Evolutionary conservation across 164 flowering plant species (phyloP), one percentile per base, ranked within the genome.

Genomic region (Magnolia changhungtana): DNA sequence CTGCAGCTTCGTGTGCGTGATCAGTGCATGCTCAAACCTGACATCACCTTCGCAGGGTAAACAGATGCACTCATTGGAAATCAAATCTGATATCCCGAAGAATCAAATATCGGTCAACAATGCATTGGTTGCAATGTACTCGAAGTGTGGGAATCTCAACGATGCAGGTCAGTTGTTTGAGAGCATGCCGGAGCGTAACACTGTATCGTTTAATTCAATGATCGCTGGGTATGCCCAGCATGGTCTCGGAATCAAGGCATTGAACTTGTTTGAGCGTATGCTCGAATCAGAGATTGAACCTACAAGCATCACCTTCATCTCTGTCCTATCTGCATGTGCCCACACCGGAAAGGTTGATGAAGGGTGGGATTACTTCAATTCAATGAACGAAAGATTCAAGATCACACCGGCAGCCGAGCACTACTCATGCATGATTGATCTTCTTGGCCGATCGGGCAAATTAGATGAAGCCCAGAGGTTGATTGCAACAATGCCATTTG

Each of bases 151-250:
- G 19, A 88, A 86, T 81, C 92, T 95, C 72, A 78, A 73, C 23
- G 93, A 89, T 83, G 94, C 96, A 31, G 87, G 90, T 69, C 75
- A 66, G 23, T 37, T 95, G 51, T 95, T 95, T 78, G 90, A 93
- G 75, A 78, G 85, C 81, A 95, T 95, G 98, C 83, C 86, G 0
- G 90, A 88, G 78, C 89, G 81, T 50, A 91, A 95, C 77, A 64
- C 83, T 0, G 93, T 93, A 19, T 87, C 98, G 20, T 82, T 87
- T 23, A 93, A 91, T 81, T 86, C 98, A 1, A 84, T 95, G 82
- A 90, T 95, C 75, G 88, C 88, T 58, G 97, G 88, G 67, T 93
- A 91, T 85, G 97, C 97, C 19, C 97, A 90, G 63, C 97, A 95
- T 75, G 97, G 98, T 37, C 63, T 76, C 19, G 92, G 89, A 63